Base-by-base conservation (phyloP, 2,329 filamentous ascomycete genomes). In the Biscogniauxia marginata region DNA sequence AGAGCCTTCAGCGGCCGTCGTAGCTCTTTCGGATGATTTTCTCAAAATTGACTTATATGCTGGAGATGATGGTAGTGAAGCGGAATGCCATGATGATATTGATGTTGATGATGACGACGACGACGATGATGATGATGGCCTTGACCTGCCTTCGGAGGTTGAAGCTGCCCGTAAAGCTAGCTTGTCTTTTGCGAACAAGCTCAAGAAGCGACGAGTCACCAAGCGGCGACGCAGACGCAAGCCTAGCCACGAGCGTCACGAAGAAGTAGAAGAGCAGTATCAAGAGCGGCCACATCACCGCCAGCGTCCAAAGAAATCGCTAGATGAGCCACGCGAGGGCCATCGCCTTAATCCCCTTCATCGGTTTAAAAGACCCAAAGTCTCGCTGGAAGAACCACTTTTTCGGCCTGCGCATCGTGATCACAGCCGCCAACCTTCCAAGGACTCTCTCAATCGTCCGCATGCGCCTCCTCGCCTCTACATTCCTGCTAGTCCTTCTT, bases 1-100 rank as follows among this genome's bases (percentile, higher is more conserved):
- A 0, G 74, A 73, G 47, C 77, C 79, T 4, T 84, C 82, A 25
- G 79, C 82, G 1, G 83, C 83, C 0, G 82, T 82, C 1, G 75
- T 74, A 1, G 82, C 81, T n/a, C 80, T 78, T 2, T 78, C 79
- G 50, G 73, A 74, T 30, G 79, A 83, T 64, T 72, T 85, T 49
- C 71, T 79, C 30, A 73, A 76, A 43, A 60, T 71, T 53, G 65
- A 68, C 53, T 57, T 67, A 11, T 62, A 64, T 49, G 63, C 73
- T 49, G 73, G 72, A 21, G 53, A 72, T 22, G 74, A 75, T 0
- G 30, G n/a, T 39, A 39, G 30, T 39, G 30, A 39, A 39, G 30
- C n/a, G 30, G 30, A 39, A 39, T 39, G 30, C n/a, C n/a, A n/a
- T n/a, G n/a, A n/a, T n/a, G 76, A 75, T 16, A 73, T 71, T 4